Evolutionary conservation across 2,329 filamentous ascomycete species (phyloP).

Genomic region (Fusarium sp.): DNA sequence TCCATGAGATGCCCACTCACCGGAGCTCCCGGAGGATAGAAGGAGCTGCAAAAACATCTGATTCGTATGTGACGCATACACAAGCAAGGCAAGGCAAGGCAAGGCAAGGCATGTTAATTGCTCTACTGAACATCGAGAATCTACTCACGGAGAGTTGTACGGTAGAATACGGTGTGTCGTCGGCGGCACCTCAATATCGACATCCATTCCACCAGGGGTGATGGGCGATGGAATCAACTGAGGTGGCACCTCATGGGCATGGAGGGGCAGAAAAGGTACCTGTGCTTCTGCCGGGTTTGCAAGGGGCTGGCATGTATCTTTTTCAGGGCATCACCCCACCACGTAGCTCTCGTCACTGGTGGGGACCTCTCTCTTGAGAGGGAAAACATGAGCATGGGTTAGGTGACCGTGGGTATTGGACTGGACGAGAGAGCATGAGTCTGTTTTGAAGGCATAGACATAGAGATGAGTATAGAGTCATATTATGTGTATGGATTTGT

Average conservation of each 20-base stretch:
- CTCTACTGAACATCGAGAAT: background rate
- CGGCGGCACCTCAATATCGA: constrained; percentile 35
- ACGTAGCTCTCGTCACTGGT: constrained; percentile 34
- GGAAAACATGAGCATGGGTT: constrained; percentile 7
- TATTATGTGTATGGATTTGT: constrained; percentile 10
- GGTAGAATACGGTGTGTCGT: constrained; percentile 37
- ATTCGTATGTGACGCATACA: constrained; percentile 12
- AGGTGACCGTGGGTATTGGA: background rate
- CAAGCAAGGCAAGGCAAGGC: too few species aligned
- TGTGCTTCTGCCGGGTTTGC: constrained; percentile 2
- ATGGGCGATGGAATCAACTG: constrained; percentile 33
- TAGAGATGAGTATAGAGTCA: background rate
- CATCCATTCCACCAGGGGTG: background rate
- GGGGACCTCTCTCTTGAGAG: constrained; percentile 20
- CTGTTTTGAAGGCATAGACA: too few species aligned
- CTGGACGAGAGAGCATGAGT: background rate
- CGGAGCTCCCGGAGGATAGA: constrained; percentile 41
- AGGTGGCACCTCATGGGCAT: constrained; percentile 32
- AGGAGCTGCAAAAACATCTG: constrained; percentile 23
- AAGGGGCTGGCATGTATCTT: constrained; percentile 28
- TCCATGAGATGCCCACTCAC: constrained; percentile 29
- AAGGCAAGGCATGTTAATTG: too few species aligned
- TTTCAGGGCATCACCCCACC: constrained; percentile 41
- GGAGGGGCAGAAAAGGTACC: constrained; percentile 39
- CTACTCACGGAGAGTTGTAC: constrained; percentile 30